These are phyloP conservation scores for Trifolium dubium DNA, from an alignment of 306 rosid species.

Conservation along the genomic window DNA sequence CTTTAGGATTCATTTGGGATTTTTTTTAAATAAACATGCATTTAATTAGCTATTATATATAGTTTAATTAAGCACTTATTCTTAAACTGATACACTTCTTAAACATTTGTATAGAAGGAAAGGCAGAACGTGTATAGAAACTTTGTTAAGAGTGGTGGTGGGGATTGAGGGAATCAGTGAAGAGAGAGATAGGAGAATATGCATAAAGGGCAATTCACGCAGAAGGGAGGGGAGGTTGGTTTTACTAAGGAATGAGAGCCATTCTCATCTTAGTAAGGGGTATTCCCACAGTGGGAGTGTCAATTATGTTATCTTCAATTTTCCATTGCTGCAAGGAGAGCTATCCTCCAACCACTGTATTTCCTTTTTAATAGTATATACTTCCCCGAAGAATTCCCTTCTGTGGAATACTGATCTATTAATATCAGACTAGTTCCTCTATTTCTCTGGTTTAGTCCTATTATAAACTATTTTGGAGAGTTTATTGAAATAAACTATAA, in stretches of 20 bases:
- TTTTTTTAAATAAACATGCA: not conserved
- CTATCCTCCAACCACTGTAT: not conserved
- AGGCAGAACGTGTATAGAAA: not conserved
- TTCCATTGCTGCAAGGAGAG: not conserved
- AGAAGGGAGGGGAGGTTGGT: not conserved
- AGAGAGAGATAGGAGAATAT: not conserved
- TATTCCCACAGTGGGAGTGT: not conserved
- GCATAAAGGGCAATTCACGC: not conserved
- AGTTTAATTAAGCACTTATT: not conserved
- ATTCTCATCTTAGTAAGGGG: not conserved
- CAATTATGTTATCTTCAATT: not conserved
- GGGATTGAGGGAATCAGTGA: not conserved
- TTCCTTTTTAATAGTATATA: not conserved
- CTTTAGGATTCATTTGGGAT: not conserved
- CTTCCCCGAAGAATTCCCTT: not conserved
- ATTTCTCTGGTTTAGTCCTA: no score
- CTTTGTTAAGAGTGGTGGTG: not conserved
- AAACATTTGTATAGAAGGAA: not conserved
- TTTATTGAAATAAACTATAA: not conserved
- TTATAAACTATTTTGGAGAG: not conserved
- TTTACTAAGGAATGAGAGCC: not conserved
- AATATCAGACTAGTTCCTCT: no score
- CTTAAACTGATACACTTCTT: not conserved
- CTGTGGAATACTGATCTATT: no score
- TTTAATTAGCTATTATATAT: not conserved